These are phyloP conservation scores for Geosmithia morbida DNA, from an alignment of 2,329 filamentous ascomycete species.

Conservation along the genomic window DNA sequence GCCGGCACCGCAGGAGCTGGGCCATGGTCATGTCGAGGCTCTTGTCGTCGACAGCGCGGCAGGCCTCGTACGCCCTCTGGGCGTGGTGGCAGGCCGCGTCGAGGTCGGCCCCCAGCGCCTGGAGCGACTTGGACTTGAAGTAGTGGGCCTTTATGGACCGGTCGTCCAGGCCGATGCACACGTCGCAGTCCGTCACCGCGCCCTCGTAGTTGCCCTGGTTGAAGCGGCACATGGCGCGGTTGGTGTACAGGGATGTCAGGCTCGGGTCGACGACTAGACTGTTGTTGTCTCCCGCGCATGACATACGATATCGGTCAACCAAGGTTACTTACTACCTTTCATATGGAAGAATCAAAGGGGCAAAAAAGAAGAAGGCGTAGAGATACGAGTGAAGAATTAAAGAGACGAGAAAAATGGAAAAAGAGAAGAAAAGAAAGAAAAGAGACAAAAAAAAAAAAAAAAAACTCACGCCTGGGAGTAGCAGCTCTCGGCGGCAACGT, in stretches of 20 bases:
- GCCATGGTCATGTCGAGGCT: constrained; percentile 58
- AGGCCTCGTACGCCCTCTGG: constrained; percentile 57
- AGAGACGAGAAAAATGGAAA: not conserved
- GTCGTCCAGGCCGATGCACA: constrained; percentile 54
- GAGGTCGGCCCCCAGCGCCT: constrained; percentile 43
- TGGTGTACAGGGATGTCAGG: constrained; percentile 74
- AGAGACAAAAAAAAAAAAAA: too few species aligned
- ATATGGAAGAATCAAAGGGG: too few species aligned
- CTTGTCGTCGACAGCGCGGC: constrained; percentile 45
- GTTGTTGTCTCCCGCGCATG: constrained; percentile 1
- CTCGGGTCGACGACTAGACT: constrained; percentile 66
- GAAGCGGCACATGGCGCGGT: constrained; percentile 71
- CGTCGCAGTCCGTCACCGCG: constrained; percentile 63
- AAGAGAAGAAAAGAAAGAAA: not conserved
- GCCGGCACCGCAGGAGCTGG: constrained; percentile 68
- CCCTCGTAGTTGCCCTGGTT: constrained; percentile 60
- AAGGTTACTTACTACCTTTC: too few species aligned
- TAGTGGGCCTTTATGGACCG: constrained; percentile 68
- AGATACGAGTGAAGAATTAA: too few species aligned
- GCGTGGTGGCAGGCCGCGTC: constrained; percentile 61
- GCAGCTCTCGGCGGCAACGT: constrained; percentile 46
- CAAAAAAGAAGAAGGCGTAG: too few species aligned
- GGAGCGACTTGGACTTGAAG: constrained; percentile 70
- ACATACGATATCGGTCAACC: too few species aligned
- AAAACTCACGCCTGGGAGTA: constrained; percentile 56